Percentiles rank a stretch among this genome's conserved stretches.
Conservation (phyloP, 179 eudicot genomes). For the Nepenthes alata region DNA sequence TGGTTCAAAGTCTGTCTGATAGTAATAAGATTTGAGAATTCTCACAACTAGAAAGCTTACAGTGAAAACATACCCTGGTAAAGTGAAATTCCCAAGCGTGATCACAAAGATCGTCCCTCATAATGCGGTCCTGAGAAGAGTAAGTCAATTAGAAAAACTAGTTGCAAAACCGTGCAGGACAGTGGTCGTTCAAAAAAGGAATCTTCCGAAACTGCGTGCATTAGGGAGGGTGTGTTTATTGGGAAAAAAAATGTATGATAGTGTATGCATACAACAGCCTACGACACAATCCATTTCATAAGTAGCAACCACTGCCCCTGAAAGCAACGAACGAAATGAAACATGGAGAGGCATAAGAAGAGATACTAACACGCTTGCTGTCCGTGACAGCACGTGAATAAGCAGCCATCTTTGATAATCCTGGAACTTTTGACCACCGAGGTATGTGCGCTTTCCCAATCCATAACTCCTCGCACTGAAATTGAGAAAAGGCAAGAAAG, state of each 20-base stretch:
- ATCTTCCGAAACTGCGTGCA: no score
- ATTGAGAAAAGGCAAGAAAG: neutral
- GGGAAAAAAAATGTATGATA: no score
- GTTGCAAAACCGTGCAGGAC: neutral
- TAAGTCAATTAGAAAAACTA: neutral
- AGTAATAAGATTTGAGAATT: neutral
- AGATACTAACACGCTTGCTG: slow-evolving; percentile 52
- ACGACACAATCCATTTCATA: no score
- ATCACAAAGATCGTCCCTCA: slow-evolving; percentile 67
- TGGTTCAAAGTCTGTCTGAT: no score
- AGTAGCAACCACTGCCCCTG: no score
- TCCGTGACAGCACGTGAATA: slow-evolving; percentile 57
- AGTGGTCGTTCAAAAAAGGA: no score
- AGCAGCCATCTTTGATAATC: slow-evolving; percentile 50
- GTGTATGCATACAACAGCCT: no score
- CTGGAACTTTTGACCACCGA: slow-evolving; percentile 37
- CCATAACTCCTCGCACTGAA: slow-evolving; percentile 76
- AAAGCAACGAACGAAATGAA: no score
- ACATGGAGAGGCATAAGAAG: slow-evolving; percentile 1
- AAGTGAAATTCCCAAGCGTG: slow-evolving; percentile 82
- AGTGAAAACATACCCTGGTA: slow-evolving; percentile 26
- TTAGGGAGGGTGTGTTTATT: neutral
- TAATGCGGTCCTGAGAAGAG: slow-evolving; percentile 45
- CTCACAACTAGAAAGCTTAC: no score
- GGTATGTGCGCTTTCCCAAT: slow-evolving; percentile 89